Evolutionary conservation across 768 basidiomycete species (phyloP).

Genomic region (Lactifluus echinatus): DNA sequence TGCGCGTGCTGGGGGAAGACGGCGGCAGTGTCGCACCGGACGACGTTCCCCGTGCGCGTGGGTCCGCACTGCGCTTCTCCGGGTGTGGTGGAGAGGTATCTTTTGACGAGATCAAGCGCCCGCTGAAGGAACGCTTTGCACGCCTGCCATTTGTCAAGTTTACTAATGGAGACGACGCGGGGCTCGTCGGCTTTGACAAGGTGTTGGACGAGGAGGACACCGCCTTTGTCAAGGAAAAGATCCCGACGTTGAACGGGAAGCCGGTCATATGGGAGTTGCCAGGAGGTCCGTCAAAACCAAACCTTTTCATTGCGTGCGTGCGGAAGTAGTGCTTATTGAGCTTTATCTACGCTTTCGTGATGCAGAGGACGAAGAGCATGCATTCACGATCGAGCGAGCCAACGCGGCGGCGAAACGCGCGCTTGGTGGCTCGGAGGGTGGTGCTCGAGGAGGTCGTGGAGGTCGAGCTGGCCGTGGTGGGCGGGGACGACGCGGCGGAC

Average conservation of each 20-base stretch:
- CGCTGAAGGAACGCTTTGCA: slow-evolving; percentile 40
- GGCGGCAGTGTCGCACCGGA: slow-evolving; percentile 38
- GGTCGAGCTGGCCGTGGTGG: slow-evolving; percentile 34
- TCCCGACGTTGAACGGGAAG: slow-evolving; percentile 57
- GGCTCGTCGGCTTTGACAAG: slow-evolving; percentile 52
- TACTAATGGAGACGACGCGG: slow-evolving; percentile 36
- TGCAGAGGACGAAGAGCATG: slow-evolving; percentile 62
- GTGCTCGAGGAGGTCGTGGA: slow-evolving; percentile 38
- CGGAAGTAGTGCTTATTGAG: neutral
- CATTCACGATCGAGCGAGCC: slow-evolving; percentile 68
- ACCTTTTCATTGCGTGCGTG: neutral
- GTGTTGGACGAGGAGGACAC: slow-evolving; percentile 65
- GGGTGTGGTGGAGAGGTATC: slow-evolving; percentile 49
- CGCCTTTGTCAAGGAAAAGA: slow-evolving; percentile 52
- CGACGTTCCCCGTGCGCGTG: slow-evolving; percentile 36
- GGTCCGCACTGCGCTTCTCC: slow-evolving; percentile 40
- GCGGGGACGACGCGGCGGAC: slow-evolving; percentile 22
- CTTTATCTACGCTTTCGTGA: neutral
- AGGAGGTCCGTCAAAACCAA: slow-evolving; percentile 38
- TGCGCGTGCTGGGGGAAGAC: slow-evolving; percentile 55
- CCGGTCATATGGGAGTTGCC: slow-evolving; percentile 58
- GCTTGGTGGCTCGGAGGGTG: slow-evolving; percentile 25
- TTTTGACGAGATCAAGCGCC: slow-evolving; percentile 54
- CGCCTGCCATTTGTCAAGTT: slow-evolving; percentile 42
- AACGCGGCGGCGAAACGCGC: slow-evolving; percentile 52